Percentiles rank a stretch among this genome's conserved stretches.
Conservation (phyloP, 306 rosid species). For the Acacia confusa region DNA sequence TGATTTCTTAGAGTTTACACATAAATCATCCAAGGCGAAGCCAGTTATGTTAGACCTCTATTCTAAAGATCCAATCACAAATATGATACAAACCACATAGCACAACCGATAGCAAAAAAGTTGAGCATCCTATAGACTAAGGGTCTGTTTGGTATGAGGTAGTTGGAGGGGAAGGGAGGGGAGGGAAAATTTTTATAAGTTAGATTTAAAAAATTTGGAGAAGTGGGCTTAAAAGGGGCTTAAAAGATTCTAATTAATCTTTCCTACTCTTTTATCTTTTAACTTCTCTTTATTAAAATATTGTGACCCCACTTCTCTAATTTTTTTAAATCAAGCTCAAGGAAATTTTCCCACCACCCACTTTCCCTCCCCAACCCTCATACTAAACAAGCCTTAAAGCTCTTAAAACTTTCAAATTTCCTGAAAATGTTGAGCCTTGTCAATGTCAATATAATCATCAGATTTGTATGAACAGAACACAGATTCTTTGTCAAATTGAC, state of each 20-base stretch:
- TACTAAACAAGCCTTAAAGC: background rate
- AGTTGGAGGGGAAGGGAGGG: too few relatives aligned
- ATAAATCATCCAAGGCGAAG: background rate
- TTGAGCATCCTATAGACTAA: background rate
- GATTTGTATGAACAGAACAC: background rate
- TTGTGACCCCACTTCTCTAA: too few relatives aligned
- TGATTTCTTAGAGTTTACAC: background rate
- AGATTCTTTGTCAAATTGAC: background rate
- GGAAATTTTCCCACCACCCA: too few relatives aligned
- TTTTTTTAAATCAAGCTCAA: too few relatives aligned
- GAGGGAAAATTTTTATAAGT: too few relatives aligned
- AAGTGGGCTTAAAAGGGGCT: too few relatives aligned
- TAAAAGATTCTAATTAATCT: too few relatives aligned
- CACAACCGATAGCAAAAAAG: background rate
- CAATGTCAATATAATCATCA: background rate
- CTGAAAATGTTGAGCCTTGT: constrained; percentile 1
- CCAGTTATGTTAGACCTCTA: background rate
- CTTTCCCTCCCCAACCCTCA: too few relatives aligned
- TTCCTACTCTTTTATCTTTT: too few relatives aligned
- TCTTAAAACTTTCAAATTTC: constrained; percentile 6
- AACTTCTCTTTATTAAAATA: too few relatives aligned
- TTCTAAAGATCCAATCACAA: background rate
- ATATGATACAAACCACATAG: background rate
- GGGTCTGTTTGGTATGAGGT: too few relatives aligned
- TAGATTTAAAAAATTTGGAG: too few relatives aligned